These are phyloP conservation scores for Xylariaceae sp. DNA, from an alignment of 2,329 filamentous ascomycete species.

Conservation along the genomic window DNA sequence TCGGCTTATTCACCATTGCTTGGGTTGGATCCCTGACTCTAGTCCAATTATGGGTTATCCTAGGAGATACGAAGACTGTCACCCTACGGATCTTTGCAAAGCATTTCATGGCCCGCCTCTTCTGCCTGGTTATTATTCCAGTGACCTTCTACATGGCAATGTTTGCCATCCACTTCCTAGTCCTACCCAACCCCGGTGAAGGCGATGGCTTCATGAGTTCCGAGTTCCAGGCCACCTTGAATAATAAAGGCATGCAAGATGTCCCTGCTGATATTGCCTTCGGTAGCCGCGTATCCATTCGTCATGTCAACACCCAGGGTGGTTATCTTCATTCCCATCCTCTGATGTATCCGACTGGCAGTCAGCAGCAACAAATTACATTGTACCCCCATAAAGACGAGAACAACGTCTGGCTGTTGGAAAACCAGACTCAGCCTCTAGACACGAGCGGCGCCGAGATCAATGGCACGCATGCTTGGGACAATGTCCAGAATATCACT, in stretches of 20 bases:
- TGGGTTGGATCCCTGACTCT: slow-evolving; percentile 92
- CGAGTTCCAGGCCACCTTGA: slow-evolving; percentile 95
- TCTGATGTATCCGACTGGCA: slow-evolving; percentile 96
- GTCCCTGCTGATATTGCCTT: slow-evolving; percentile 87
- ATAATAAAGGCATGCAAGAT: slow-evolving; percentile 93
- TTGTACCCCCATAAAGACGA: slow-evolving; percentile 98
- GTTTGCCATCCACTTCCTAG: slow-evolving; percentile 95
- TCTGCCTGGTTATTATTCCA: slow-evolving; percentile 89
- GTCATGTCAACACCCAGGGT: slow-evolving; percentile 95
- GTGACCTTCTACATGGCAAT: slow-evolving; percentile 88
- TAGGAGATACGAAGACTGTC: slow-evolving; percentile 82
- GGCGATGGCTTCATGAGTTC: slow-evolving; percentile 99
- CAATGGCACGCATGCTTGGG: slow-evolving; percentile 79
- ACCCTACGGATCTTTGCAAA: slow-evolving; percentile 83
- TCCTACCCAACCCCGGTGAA: slow-evolving; percentile 89
- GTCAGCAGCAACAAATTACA: slow-evolving; percentile 97
- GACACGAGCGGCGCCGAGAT: slow-evolving; percentile 69
- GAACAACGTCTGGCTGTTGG: slow-evolving; percentile 90
- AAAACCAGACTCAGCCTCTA: slow-evolving; percentile 93
- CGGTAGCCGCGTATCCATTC: slow-evolving; percentile 77
- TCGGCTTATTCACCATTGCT: slow-evolving; percentile 95
- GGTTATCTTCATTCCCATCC: slow-evolving; percentile 95
- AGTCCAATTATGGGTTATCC: slow-evolving; percentile 89
- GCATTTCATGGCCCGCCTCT: slow-evolving; percentile 84
- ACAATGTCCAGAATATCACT: slow-evolving; percentile 58